Evolutionary conservation across 2,329 filamentous ascomycete genomes (phyloP).

Genomic region (Magnaporthiopsis incrustans): DNA sequence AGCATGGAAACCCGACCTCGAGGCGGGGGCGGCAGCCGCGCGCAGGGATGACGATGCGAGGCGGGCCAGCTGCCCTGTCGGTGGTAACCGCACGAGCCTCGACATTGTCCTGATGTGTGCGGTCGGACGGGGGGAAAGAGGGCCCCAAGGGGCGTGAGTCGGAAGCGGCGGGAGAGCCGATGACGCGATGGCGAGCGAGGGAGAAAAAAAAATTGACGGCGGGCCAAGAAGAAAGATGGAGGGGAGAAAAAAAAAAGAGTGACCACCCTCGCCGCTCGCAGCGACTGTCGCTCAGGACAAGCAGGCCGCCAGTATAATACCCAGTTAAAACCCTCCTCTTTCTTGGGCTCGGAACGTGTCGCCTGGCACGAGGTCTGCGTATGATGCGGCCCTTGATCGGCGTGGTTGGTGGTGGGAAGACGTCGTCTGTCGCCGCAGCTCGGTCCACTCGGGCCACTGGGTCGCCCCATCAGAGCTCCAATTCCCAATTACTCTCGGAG

Average conservation of each 20-base stretch:
- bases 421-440: neutral
- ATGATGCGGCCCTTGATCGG: neutral
- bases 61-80: constrained; percentile 19
- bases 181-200: neutral
- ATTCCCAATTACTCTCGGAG: neutral
- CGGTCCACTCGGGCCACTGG: neutral
- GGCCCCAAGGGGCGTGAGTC: constrained; percentile 9
- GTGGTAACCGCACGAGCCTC: constrained; percentile 16
- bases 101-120: constrained; percentile 13
- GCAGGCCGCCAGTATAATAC: neutral
- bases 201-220: neutral
- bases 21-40: constrained; percentile 16
- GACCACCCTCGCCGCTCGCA: neutral
- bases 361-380: neutral
- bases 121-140: constrained; percentile 5
- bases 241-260: neutral
- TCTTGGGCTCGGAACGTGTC: neutral
- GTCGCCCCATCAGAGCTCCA: neutral
- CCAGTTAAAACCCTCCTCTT: neutral
- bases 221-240: neutral
- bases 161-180: neutral
- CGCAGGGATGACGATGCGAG: constrained; percentile 17
- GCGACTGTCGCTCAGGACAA: neutral
- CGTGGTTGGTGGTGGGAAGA: neutral
- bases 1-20: constrained; percentile 15